Evolutionary conservation across 306 rosid species (phyloP).

Genomic region (Vigna unguiculata): DNA sequence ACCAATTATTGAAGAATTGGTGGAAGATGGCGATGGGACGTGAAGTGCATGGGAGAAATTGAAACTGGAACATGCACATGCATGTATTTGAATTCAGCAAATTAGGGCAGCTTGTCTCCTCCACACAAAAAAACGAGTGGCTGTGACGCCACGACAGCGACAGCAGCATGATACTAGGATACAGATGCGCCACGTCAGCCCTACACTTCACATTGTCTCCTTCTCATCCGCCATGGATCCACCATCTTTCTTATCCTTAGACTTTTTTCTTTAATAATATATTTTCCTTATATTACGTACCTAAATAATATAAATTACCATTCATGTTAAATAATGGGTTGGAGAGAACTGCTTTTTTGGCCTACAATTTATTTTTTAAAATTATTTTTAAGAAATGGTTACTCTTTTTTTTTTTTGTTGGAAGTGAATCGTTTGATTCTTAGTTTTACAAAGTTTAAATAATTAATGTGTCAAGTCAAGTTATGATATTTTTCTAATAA

Average conservation of each 20-base stretch:
- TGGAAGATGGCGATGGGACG: constrained; percentile 5
- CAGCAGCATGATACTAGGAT: constrained; percentile 8
- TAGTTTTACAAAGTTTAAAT: too few species aligned
- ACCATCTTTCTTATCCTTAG: background rate
- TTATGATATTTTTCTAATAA: too few species aligned
- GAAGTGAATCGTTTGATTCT: too few species aligned
- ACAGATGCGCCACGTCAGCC: constrained; percentile 2
- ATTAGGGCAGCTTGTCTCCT: background rate
- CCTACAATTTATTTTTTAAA: too few species aligned
- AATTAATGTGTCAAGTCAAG: too few species aligned
- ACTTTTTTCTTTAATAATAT: too few species aligned
- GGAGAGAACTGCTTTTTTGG: too few species aligned
- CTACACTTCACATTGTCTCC: background rate
- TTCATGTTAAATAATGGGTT: too few species aligned
- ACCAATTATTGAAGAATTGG: background rate
- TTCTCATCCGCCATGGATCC: background rate
- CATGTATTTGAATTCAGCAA: background rate
- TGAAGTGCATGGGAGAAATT: background rate
- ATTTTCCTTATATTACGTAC: too few species aligned
- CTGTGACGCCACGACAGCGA: background rate
- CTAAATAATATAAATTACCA: too few species aligned
- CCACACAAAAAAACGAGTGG: constrained; percentile 12
- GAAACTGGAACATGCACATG: background rate
- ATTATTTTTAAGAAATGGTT: too few species aligned
- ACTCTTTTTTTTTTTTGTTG: too few species aligned